Evolutionary conservation across 2,329 filamentous ascomycete genomes (phyloP).

Genomic region (Colletotrichum eleusines): DNA sequence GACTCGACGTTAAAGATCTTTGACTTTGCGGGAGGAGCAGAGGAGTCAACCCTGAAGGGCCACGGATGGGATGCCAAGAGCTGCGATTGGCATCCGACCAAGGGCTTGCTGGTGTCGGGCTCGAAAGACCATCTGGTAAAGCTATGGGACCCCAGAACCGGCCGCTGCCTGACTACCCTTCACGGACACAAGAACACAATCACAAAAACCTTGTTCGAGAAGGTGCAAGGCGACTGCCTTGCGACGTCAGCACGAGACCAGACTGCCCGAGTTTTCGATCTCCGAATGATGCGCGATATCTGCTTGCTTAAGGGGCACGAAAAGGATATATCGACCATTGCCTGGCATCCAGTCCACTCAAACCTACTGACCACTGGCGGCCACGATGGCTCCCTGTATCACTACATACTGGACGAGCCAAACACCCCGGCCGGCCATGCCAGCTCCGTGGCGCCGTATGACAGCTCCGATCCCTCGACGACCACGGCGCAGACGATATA

Average conservation of each 20-base stretch:
- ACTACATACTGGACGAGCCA: slow-evolving; percentile 96
- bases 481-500: slow-evolving; percentile 91
- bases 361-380: slow-evolving; percentile 92
- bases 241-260: slow-evolving; percentile 95
- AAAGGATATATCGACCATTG: slow-evolving; percentile 91
- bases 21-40: slow-evolving; percentile 88
- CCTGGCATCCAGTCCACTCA: slow-evolving; percentile 94
- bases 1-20: slow-evolving; percentile 95
- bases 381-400: slow-evolving; percentile 88
- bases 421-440: slow-evolving; percentile 83
- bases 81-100: slow-evolving; percentile 97
- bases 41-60: slow-evolving; percentile 87
- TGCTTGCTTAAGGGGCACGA: slow-evolving; percentile 93
- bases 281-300: slow-evolving; percentile 98
- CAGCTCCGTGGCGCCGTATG: slow-evolving; percentile 83
- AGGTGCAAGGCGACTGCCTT: slow-evolving; percentile 83
- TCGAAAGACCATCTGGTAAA: slow-evolving; percentile 98
- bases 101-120: slow-evolving; percentile 92
- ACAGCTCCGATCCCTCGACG: slow-evolving; percentile 82
- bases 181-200: slow-evolving; percentile 98
- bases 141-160: slow-evolving; percentile 95
- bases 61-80: slow-evolving; percentile 98
- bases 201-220: slow-evolving; percentile 91
- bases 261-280: slow-evolving; percentile 91
- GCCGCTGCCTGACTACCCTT: slow-evolving; percentile 90